These are phyloP conservation scores for Fusarium sp. DNA, from an alignment of 2,329 filamentous ascomycete genomes.

Conservation along the genomic window DNA sequence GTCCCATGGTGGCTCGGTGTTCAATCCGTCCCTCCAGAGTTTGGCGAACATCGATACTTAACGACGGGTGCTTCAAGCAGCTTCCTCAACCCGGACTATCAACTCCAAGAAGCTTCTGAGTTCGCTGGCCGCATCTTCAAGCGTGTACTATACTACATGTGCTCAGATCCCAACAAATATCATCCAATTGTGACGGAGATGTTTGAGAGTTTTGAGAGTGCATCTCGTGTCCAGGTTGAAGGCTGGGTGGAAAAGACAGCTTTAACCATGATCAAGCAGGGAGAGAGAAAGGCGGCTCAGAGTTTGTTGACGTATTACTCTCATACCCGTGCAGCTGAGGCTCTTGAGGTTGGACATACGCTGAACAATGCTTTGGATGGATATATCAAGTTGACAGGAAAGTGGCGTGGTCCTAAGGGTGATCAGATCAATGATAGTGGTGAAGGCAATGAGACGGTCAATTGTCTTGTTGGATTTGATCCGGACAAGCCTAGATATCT, in stretches of 20 bases:
- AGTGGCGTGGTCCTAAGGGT: slow-evolving; percentile 35
- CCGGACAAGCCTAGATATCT: slow-evolving; percentile 37
- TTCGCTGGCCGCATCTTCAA: slow-evolving; percentile 43
- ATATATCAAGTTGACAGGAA: slow-evolving; percentile 41
- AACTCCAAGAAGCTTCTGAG: slow-evolving; percentile 39
- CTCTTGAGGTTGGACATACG: slow-evolving; percentile 31
- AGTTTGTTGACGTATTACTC: slow-evolving; percentile 41
- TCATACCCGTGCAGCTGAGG: slow-evolving; percentile 35
- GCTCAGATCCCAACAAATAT: slow-evolving; percentile 36
- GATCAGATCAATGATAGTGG: slow-evolving; percentile 43
- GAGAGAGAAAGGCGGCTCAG: slow-evolving; percentile 29
- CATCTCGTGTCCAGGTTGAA: slow-evolving; percentile 28
- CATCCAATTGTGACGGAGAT: slow-evolving; percentile 34
- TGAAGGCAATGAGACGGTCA: slow-evolving; percentile 41
- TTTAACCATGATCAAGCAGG: slow-evolving; percentile 27
- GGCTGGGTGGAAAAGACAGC: slow-evolving; percentile 42
- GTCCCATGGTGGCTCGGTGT: slow-evolving; percentile 44
- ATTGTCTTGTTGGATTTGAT: slow-evolving; percentile 42
- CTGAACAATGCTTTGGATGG: slow-evolving; percentile 40
- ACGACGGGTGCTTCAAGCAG: slow-evolving; percentile 42
- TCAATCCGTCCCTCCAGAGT: slow-evolving; percentile 37
- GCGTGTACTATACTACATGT: slow-evolving; percentile 42
- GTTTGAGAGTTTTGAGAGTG: slow-evolving; percentile 25
- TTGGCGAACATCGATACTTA: slow-evolving; percentile 38
- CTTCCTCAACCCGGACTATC: slow-evolving; percentile 44